Base-by-base conservation (phyloP, 352 stramenopile genomes). In the Phytophthora lateralis region DNA sequence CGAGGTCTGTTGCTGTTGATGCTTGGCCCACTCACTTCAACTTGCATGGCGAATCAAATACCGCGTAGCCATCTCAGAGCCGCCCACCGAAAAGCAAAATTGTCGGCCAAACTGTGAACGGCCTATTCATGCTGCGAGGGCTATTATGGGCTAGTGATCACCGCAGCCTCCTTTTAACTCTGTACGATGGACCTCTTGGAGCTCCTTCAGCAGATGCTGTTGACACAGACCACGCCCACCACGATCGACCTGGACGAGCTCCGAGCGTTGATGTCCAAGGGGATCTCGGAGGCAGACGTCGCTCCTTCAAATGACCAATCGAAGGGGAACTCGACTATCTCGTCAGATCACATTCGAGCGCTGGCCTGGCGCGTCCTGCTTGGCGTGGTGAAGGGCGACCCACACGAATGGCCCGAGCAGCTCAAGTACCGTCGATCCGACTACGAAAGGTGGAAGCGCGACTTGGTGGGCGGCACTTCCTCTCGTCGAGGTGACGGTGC, bases 301-400 rank as follows among this genome's bases (percentile, higher is more conserved):
- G 2, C 15, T 6, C 32, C 8, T 56, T 0, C 3, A n/a, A 17
- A 12, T 18, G 35, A 41, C 2, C 11, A 10, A 14, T 27, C 26
- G 17, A 14, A 41, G 51, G 18, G 29, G 15, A 32, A 6, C 35
- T 6, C 35, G 14, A 11, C n/a, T 37, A 12, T n/a, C 0, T 29
- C 53, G 39, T 39, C 50, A 18, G 15, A 21, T 8, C 46, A 60
- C 30, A 39, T 67, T 2, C 72, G 73, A 34, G 54, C 73, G 3
- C 43, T 75, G 4, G 73, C 60, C 0, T 87, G 77, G 77, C 62
- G 71, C 2, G n/a, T 82, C 2, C 47, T 82, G 18, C 70, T 87
- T 21, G 75, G 77, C 0, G 54, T 79, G 9, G 48, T 82, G n/a
- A 60, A 67, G n/a, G 48, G 51, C 1, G 17, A 53, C 1, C 53